phyloP scores from a whole-genome alignment of 2,329 filamentous ascomycete genomes.

The Monascus ruber region DNA sequence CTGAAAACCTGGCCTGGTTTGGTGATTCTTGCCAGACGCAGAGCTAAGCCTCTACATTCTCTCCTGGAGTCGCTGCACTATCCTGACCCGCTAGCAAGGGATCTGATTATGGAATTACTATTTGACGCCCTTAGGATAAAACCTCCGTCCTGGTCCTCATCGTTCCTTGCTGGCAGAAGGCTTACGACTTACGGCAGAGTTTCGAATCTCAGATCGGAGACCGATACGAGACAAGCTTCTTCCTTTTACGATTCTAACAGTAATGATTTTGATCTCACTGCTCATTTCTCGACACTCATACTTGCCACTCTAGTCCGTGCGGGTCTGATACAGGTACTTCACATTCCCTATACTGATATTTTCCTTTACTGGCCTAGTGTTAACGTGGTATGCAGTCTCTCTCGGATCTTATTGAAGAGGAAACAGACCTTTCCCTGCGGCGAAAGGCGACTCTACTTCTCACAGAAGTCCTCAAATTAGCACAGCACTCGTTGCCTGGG shows the following conservation, averaged over 20 bases:
- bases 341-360: conserved; percentile 2
- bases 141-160: conserved; percentile 85
- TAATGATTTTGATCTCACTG: conserved; percentile 58
- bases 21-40: conserved; percentile 76
- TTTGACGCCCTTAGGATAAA: conserved; percentile 83
- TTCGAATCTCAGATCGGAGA: conserved; percentile 61
- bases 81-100: conserved; percentile 45
- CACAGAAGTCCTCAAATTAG: conserved; percentile 80
- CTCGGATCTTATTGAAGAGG: conserved; percentile 39
- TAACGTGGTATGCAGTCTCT: conserved; percentile 27
- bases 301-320: conserved; percentile 75
- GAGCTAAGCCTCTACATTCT: conserved; percentile 73
- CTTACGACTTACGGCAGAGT: conserved; percentile 96
- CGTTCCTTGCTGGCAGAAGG: conserved; percentile 82
- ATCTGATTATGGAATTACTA: conserved; percentile 77
- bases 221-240: conserved; percentile 40
- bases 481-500: conserved; percentile 71
- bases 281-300: conserved; percentile 86
- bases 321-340: conserved; percentile 50
- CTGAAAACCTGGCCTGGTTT: conserved; percentile 90
- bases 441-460: conserved; percentile 84
- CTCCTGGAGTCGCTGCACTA: conserved; percentile 58
- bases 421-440: conserved; percentile 47
- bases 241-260: conserved; percentile 58
- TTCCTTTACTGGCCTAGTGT: conserved; percentile 2